Conservation (phyloP, 192 early-diverging fungal species). For the Umbelopsis sp. region DNA sequence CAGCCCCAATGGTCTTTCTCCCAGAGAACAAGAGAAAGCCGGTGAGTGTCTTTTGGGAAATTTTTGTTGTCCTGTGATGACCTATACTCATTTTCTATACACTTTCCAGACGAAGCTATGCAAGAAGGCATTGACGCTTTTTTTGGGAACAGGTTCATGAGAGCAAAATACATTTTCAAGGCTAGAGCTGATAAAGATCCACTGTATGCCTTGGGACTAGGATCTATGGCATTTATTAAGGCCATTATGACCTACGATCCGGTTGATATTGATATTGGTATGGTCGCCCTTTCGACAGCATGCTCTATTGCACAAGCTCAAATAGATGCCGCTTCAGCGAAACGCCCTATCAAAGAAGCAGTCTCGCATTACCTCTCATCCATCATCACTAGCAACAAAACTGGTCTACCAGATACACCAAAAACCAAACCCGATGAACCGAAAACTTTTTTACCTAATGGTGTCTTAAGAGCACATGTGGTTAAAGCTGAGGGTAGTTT, state of each 20-base stretch:
- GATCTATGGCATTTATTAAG: conserved; percentile 35
- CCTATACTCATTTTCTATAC: neutral
- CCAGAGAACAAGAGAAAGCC: conserved; percentile 29
- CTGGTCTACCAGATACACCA: conserved; percentile 26
- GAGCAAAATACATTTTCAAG: conserved; percentile 29
- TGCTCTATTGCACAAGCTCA: conserved; percentile 34
- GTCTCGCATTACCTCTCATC: conserved; percentile 42
- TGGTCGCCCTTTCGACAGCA: conserved; percentile 25
- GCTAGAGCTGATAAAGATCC: conserved; percentile 19
- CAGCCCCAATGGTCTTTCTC: conserved; percentile 14
- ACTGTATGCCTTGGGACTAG: conserved; percentile 27
- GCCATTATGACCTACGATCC: conserved; percentile 22
- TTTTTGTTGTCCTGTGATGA: neutral
- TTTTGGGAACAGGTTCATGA: conserved; percentile 32
- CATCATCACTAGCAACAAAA: conserved; percentile 33
- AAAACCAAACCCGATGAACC: conserved; percentile 9
- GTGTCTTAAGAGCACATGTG: conserved; percentile 33
- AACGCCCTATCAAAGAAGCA: conserved; percentile 34
- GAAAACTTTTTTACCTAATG: conserved; percentile 30
- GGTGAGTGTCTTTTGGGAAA: conserved; percentile 4
- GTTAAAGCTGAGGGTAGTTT: conserved; percentile 35
- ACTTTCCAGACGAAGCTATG: conserved; percentile 15
- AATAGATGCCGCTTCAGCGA: conserved; percentile 30
- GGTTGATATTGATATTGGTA: conserved; percentile 16
- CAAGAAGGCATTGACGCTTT: conserved; percentile 9